Base-by-base conservation (phyloP, 2,329 filamentous ascomycete genomes). In the Aspergillus sclerotialis region DNA sequence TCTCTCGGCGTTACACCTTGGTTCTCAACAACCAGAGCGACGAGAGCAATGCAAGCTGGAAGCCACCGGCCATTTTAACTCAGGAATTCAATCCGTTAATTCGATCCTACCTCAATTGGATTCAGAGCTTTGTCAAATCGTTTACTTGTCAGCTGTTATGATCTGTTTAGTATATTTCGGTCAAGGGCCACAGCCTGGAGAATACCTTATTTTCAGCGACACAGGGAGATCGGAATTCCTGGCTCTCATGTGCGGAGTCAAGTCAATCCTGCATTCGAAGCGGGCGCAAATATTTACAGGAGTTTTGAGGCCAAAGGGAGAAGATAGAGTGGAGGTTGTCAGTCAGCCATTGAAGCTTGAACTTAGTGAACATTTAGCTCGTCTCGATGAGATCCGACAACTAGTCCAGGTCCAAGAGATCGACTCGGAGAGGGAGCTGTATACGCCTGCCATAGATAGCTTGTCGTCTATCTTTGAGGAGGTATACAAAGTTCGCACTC, bases 141-240 rank as follows among this genome's bases (percentile, higher is more conserved):
- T 60, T 8, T 61, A 60, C 36, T 52, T 58, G 16, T 47, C 56
- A 0, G 47, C 56, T 0, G 40, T 49, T 7, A 19, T 61, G 24
- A 50, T 61, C 11, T 58, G 55, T 29, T 44, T 61, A 14, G 43
- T 52, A 2, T 60, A 60, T 31, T 60, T 60, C n/a, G 57, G 40
- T 2, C 44, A 49, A 5, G 56, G 58, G 0, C 56, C 56, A 1
- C 38, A 42, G 5, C 16, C 28, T 0, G 53, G 55, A 5, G 56
- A 61, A 32, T 61, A 53, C 24, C 48, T 61, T 4, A 45, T 60
- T 1, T 60, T 60, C 32, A 55, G 51, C 29, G 42, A 49, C 2
- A 26, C 19, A 2, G 58, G 57, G 0, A 40, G 41, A 3, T 44
- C 53, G 0, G 57, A 61, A 36, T 60, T 57, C 57, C 35, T 49